phyloP scores from a whole-genome alignment of 106 monocot species.

The Allium cepa region DNA sequence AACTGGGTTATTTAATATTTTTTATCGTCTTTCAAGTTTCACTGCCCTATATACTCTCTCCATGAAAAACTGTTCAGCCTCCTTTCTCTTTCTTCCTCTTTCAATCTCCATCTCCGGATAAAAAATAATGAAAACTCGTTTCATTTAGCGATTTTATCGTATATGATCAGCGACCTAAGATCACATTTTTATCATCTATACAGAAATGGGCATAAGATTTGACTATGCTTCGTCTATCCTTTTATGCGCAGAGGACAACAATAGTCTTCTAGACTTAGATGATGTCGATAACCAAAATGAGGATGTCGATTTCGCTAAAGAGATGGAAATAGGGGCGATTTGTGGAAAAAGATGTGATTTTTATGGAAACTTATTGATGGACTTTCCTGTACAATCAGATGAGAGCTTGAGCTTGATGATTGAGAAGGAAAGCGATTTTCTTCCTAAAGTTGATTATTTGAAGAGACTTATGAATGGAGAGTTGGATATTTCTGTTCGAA shows the following conservation, averaged over 20 bases:
- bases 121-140: too few species aligned
- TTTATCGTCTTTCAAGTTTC: too few species aligned
- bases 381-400: slow-evolving; percentile 31
- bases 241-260: slow-evolving; percentile 69
- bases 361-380: slow-evolving; percentile 29
- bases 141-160: too few species aligned
- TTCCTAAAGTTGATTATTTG: slow-evolving; percentile 54
- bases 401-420: slow-evolving; percentile 49
- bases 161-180: too few species aligned
- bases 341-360: slow-evolving; percentile 10
- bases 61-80: too few species aligned
- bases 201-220: slow-evolving; percentile 29
- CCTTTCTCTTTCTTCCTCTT: too few species aligned
- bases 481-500: slow-evolving; percentile 49
- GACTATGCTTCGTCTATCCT: slow-evolving; percentile 45
- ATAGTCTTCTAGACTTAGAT: slow-evolving; percentile 43
- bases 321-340: not conserved
- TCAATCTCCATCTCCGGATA: too few species aligned
- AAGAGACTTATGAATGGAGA: slow-evolving; percentile 40
- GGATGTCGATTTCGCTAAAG: not conserved
- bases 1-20: too few species aligned
- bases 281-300: slow-evolving; percentile 12
- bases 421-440: slow-evolving; percentile 42
- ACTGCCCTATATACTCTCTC: too few species aligned
- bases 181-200: not conserved